Conservation (phyloP, 441 rosid genomes). For the Geranium incanum region DNA sequence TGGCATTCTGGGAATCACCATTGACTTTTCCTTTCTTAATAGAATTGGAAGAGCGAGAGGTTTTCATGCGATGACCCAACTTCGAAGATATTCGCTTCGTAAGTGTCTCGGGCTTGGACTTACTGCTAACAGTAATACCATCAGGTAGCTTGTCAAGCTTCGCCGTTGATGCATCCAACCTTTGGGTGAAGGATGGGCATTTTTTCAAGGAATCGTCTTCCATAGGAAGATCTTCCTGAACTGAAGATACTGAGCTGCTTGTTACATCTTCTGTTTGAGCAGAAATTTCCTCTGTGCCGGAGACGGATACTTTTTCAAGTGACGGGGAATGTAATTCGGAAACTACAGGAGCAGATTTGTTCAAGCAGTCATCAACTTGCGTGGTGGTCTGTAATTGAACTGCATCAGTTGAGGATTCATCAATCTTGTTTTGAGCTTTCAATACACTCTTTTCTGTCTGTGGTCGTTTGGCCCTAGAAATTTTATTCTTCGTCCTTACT, state of each 20-base stretch:
- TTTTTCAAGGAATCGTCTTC: slow-evolving; percentile 36
- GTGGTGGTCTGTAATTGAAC: slow-evolving; percentile 26
- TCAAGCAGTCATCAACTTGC: slow-evolving; percentile 27
- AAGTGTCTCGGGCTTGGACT: slow-evolving; percentile 32
- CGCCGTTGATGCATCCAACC: slow-evolving; percentile 23
- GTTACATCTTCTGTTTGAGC: slow-evolving; percentile 26
- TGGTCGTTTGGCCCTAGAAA: slow-evolving; percentile 27
- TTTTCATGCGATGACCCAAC: slow-evolving; percentile 52
- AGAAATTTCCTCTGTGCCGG: slow-evolving; percentile 30
- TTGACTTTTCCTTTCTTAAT: slow-evolving; percentile 50
- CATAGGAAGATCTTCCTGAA: slow-evolving; percentile 33
- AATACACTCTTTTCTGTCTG: slow-evolving; percentile 28
- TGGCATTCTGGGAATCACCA: slow-evolving; percentile 33
- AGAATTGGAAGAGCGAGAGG: slow-evolving; percentile 43
- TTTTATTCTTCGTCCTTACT: slow-evolving; percentile 19
- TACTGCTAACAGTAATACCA: slow-evolving; percentile 29
- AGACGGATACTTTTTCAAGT: slow-evolving; percentile 24
- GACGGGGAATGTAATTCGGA: slow-evolving; percentile 26
- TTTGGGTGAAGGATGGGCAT: slow-evolving; percentile 24
- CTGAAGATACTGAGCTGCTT: slow-evolving; percentile 24
- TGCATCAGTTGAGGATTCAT: slow-evolving; percentile 15
- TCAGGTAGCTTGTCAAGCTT: slow-evolving; percentile 34
- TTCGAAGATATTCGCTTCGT: slow-evolving; percentile 46
- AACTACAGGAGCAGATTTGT: slow-evolving; percentile 29
- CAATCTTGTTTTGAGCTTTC: slow-evolving; percentile 25